Evolutionary conservation across 1,284 basidiomycete species (phyloP), one percentile per base, ranked within the genome.

Genomic region (Irpex sp.): DNA sequence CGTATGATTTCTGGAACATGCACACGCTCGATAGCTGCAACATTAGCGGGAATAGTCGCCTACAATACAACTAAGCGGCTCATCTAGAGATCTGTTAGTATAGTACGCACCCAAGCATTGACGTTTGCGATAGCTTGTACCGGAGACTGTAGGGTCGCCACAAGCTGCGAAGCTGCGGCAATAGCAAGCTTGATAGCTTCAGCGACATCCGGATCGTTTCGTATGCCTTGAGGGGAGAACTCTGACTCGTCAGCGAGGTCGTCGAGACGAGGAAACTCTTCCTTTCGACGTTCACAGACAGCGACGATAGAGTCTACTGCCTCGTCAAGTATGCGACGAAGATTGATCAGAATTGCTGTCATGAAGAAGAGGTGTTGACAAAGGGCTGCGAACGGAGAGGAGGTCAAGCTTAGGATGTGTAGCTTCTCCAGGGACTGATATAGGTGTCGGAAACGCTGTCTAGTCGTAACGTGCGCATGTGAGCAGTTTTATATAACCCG

Each of bases 1-100:
- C 76, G 72, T 7, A 81, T 61, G 15, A 77, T 74, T 57, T 79
- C 78, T 0, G 72, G 71, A 8, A 78, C 71, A 49, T 61, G 31
- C n/a, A 15, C 26, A 15, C 60, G 60, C 46, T 61, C 60, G 6
- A 51, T 54, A 26, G 54, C 54, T 8, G 54, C 60, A 1, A 61
- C 13, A 26, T 37, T 57, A 15, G 69, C 61, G 1, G 71, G 61
- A 4, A 63, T n/a, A 33, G 49, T 54, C 35, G 43, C 54, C 61
- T 65, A 35, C 2, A 17, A 36, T 54, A 33, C 21, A 13, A 4
- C 1, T 54, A 11, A 54, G 21, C 13, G 1, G 13, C 5, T 46
- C 39, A 46, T 46, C 13, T n/a, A 15, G 39, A 11, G n/a, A 46
- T 13, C 39, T 4, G 13, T 13, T 13, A 46, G 8, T 19, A 17